Conservation (phyloP, 2,329 filamentous ascomycete species). For the Emergomyces orientalis region DNA sequence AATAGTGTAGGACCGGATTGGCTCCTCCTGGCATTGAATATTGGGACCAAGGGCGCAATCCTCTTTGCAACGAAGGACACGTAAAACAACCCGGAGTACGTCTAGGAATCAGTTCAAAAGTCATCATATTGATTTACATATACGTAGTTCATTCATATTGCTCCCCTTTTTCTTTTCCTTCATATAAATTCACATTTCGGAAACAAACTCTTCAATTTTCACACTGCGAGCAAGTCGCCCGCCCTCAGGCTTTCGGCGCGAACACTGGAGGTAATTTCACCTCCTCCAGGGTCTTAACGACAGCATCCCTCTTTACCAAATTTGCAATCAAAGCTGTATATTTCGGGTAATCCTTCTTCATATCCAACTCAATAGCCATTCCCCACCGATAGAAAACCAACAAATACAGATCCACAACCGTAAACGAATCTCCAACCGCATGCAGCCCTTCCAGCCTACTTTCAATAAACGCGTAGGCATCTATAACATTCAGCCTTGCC, state of each 20-base stretch:
- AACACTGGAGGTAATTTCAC: background rate
- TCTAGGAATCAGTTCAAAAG: background rate
- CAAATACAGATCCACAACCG: conserved; percentile 29
- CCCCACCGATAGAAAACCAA: conserved; percentile 30
- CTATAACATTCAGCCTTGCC: conserved; percentile 17
- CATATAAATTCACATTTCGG: background rate
- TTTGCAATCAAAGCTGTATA: conserved; percentile 1
- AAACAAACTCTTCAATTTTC: background rate
- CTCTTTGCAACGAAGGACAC: background rate
- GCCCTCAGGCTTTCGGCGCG: background rate
- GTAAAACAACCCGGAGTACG: background rate
- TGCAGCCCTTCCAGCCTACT: conserved; percentile 16
- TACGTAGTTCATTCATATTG: background rate
- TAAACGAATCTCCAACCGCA: conserved; percentile 20
- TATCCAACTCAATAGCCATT: conserved; percentile 12
- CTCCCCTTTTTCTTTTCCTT: background rate
- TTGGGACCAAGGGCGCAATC: background rate
- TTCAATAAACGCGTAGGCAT: conserved; percentile 22
- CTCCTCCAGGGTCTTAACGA: conserved; percentile 2
- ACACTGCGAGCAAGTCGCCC: background rate
- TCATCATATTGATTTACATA: background rate
- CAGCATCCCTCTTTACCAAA: background rate
- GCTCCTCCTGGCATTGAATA: background rate
- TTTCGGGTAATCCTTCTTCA: conserved; percentile 19
- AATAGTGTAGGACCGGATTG: too few species aligned